phyloP scores from a whole-genome alignment of 306 rosid species.

The Pyrus pyrifolia region DNA sequence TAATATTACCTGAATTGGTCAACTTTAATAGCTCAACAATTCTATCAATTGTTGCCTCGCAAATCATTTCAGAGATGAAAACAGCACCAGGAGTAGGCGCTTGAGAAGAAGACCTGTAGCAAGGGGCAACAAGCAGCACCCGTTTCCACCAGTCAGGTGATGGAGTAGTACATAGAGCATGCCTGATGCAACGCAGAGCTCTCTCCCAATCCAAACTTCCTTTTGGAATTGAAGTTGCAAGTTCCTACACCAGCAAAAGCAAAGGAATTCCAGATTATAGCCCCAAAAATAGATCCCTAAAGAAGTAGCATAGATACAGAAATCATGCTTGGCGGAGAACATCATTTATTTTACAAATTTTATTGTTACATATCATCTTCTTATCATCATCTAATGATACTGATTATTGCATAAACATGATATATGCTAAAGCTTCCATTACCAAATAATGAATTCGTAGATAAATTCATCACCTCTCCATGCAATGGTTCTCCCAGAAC shows the following conservation, averaged over 20 bases:
- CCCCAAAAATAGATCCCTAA: neutral
- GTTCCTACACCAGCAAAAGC: slow-evolving; percentile 51
- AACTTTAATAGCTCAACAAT: slow-evolving; percentile 78
- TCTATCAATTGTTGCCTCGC: slow-evolving; percentile 89
- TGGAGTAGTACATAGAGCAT: slow-evolving; percentile 86
- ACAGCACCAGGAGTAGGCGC: slow-evolving; percentile 85
- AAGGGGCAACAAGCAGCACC: slow-evolving; percentile 77
- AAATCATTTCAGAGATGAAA: slow-evolving; percentile 91
- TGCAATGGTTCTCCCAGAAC: slow-evolving; percentile 96
- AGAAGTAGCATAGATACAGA: neutral
- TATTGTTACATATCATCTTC: neutral
- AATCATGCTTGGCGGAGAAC: slow-evolving; percentile 5
- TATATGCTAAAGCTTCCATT: neutral
- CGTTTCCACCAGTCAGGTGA: slow-evolving; percentile 99
- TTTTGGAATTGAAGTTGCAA: slow-evolving; percentile 73
- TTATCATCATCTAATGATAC: neutral
- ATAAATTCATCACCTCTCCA: slow-evolving; percentile 74
- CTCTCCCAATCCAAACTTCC: slow-evolving; percentile 99
- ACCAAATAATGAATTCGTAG: slow-evolving; percentile 12
- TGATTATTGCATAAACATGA: neutral
- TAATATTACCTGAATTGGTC: slow-evolving; percentile 77
- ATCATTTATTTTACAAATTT: neutral
- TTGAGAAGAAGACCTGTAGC: slow-evolving; percentile 69
- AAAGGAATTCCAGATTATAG: slow-evolving; percentile 9
- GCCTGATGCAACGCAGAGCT: slow-evolving; percentile 91